phyloP scores from a whole-genome alignment of 2,329 filamentous ascomycete species.

The Aspergillus pseudoglaucus region DNA sequence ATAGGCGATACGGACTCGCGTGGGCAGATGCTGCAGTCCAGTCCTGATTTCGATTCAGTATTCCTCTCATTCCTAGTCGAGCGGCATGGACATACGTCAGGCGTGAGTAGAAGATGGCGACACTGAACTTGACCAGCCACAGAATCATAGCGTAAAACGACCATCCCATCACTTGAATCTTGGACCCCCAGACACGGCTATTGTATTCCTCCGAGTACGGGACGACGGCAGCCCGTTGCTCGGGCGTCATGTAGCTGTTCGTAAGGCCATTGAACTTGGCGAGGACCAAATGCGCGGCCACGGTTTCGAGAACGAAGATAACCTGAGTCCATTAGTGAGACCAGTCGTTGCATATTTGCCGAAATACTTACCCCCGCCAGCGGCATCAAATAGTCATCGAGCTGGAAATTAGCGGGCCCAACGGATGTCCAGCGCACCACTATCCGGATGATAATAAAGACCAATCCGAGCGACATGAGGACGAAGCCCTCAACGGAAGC shows the following conservation, averaged over 20 bases:
- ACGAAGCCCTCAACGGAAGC: conserved; percentile 36
- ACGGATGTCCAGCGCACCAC: conserved; percentile 41
- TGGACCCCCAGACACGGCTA: conserved; percentile 44
- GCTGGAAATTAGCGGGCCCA: conserved; percentile 42
- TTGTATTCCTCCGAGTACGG: conserved; percentile 41
- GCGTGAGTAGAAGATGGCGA: conserved; percentile 50
- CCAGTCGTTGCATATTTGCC: conserved; percentile 1
- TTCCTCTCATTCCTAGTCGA: background rate
- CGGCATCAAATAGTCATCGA: conserved; percentile 53
- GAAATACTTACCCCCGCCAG: conserved; percentile 40
- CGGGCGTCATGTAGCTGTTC: conserved; percentile 51
- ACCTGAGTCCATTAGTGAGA: conserved; percentile 23
- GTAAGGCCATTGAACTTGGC: conserved; percentile 45
- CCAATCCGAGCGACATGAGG: conserved; percentile 44
- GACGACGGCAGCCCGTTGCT: conserved; percentile 41
- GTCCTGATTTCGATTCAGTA: conserved; percentile 21
- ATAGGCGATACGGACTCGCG: conserved; percentile 46
- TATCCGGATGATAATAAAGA: conserved; percentile 44
- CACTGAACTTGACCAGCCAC: conserved; percentile 47
- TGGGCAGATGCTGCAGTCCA: conserved; percentile 32
- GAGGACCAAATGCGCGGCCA: conserved; percentile 43
- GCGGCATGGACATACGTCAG: conserved; percentile 33
- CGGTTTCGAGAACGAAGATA: conserved; percentile 44
- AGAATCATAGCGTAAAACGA: conserved; percentile 47
- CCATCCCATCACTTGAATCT: conserved; percentile 49